phyloP scores from a whole-genome alignment of 495 filamentous ascomycete species.

The Penicillium pancosmium region DNA sequence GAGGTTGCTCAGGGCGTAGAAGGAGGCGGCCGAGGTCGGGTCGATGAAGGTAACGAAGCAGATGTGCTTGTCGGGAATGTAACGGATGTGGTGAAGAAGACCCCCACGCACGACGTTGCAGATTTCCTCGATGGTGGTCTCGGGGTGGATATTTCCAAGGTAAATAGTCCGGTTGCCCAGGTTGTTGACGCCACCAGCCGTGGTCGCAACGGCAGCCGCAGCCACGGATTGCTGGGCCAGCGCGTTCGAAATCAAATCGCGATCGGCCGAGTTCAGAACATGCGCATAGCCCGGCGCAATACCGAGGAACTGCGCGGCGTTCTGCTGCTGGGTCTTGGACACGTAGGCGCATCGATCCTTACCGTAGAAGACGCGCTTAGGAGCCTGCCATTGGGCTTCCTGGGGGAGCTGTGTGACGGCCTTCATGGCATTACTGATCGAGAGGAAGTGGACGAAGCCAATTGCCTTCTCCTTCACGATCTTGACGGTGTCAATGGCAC shows the following conservation, averaged over 20 bases:
- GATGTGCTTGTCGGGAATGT: conserved; percentile 99
- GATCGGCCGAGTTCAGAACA: conserved; percentile 91
- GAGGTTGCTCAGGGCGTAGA: conserved; percentile 95
- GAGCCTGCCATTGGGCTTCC: conserved; percentile 94
- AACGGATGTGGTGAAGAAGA: conserved; percentile 94
- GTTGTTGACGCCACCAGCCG: conserved; percentile 95
- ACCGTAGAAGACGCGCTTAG: conserved; percentile 94
- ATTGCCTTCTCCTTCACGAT: conserved; percentile 98
- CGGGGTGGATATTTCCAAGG: conserved; percentile 96
- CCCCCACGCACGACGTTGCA: conserved; percentile 96
- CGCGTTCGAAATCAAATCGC: conserved; percentile 92
- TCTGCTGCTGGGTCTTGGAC: conserved; percentile 99
- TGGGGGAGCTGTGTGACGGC: conserved; percentile 96
- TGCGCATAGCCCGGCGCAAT: conserved; percentile 98
- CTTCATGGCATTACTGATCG: conserved; percentile 97
- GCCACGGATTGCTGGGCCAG: conserved; percentile 97
- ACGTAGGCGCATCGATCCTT: conserved; percentile 98
- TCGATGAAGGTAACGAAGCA: conserved; percentile 99
- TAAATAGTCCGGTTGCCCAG: conserved; percentile 97
- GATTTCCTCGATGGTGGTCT: conserved; percentile 98
- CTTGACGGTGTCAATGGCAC: conserved; percentile 95
- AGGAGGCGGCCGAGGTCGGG: conserved; percentile 94
- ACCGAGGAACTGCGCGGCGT: conserved; percentile 95
- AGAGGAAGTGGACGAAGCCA: conserved; percentile 97
- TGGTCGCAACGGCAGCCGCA: conserved; percentile 93